Percentiles rank a stretch among this genome's conserved stretches.
Evolutionary conservation across 169 alveolate genomes (phyloP).

Genomic region (Plasmodium gallinaceum): DNA sequence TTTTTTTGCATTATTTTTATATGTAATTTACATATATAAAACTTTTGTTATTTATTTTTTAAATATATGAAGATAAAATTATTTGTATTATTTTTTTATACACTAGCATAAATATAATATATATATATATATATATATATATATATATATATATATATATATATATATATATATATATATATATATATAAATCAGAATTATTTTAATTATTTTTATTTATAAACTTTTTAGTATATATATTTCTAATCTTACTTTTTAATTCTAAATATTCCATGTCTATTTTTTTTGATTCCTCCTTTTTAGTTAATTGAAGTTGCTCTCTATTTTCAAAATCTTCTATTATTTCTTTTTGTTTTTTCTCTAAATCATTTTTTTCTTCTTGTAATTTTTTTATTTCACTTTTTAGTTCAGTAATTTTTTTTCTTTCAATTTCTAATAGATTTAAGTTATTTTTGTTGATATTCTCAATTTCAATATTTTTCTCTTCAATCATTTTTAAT

Average conservation of each 20-base stretch:
- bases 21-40: too few species aligned
- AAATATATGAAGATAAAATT: too few species aligned
- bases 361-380: slow-evolving; percentile 15
- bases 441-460: slow-evolving; percentile 26
- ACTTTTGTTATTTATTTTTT: too few species aligned
- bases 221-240: background rate
- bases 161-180: slow-evolving; percentile 7
- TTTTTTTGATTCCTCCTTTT: background rate
- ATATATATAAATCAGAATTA: background rate
- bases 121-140: too few species aligned
- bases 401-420: slow-evolving; percentile 44
- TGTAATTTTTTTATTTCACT: slow-evolving; percentile 48
- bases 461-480: slow-evolving; percentile 56
- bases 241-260: slow-evolving; percentile 37
- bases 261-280: background rate
- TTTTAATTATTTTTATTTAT: background rate
- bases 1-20: too few species aligned
- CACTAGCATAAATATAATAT: too few species aligned
- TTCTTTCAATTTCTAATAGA: slow-evolving; percentile 38
- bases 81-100: too few species aligned
- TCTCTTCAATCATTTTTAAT: slow-evolving; percentile 64
- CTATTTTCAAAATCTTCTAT: background rate
- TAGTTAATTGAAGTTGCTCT: background rate
- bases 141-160: too few species aligned
- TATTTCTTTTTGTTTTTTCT: slow-evolving; percentile 2